Percentiles rank a stretch among this genome's conserved stretches.
These are phyloP conservation scores for Fusarium euwallaceae DNA, from an alignment of 2,329 filamentous ascomycete species.

Conservation along the genomic window DNA sequence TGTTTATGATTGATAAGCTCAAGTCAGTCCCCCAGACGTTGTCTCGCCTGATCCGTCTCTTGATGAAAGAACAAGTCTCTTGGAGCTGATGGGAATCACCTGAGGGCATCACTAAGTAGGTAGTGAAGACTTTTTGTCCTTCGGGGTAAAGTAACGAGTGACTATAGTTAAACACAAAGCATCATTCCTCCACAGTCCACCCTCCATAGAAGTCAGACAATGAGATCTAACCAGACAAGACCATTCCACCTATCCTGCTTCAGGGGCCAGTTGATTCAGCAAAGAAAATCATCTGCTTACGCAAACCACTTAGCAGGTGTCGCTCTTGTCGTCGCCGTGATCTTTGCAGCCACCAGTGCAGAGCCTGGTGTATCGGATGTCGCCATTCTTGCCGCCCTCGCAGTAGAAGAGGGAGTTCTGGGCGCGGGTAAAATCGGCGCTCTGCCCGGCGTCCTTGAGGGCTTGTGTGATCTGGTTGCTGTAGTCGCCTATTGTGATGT, in stretches of 20 bases:
- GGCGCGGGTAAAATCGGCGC: not conserved
- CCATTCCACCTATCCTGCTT: not conserved
- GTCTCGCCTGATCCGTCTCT: too few species aligned
- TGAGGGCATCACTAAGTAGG: not conserved
- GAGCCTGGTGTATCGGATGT: not conserved
- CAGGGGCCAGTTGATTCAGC: not conserved
- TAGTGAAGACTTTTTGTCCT: not conserved
- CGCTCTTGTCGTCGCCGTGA: not conserved
- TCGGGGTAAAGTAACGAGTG: not conserved
- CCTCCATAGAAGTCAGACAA: not conserved
- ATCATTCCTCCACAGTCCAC: not conserved
- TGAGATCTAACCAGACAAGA: not conserved
- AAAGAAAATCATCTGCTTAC: not conserved
- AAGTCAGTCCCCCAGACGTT: too few species aligned
- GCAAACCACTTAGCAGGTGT: not conserved
- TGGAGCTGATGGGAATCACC: too few species aligned
- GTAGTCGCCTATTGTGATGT: not conserved
- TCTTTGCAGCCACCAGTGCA: not conserved
- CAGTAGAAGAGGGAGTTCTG: conserved; percentile 1
- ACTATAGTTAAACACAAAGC: not conserved
- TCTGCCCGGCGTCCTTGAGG: not conserved
- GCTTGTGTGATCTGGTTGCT: not conserved
- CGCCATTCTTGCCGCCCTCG: not conserved
- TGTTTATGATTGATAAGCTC: too few species aligned
- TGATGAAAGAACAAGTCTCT: too few species aligned